A percentile compares a stretch with the other conserved stretches of the same genome.
Conservation (phyloP, 306 rosid species). For the Cercis canadensis region DNA sequence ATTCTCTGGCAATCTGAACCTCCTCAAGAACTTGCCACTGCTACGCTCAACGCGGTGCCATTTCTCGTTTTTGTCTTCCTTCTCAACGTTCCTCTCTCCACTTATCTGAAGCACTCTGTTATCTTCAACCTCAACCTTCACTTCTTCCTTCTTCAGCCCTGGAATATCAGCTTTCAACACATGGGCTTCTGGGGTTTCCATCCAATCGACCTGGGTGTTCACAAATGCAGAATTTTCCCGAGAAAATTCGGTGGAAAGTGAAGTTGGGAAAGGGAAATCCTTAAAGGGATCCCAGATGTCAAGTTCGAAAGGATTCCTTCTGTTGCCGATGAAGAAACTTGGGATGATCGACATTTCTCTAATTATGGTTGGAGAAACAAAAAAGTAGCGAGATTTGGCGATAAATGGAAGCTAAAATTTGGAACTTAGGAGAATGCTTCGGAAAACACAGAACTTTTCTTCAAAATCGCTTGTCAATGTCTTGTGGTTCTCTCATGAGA, state of each 20-base stretch:
- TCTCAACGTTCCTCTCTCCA: slow-evolving; percentile 38
- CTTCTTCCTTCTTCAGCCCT: slow-evolving; percentile 40
- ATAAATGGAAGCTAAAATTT: too few relatives aligned
- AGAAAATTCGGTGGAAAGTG: not conserved
- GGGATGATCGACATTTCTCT: slow-evolving; percentile 35
- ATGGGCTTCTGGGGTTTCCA: slow-evolving; percentile 47
- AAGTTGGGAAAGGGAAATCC: too few relatives aligned
- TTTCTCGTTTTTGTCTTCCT: slow-evolving; percentile 41
- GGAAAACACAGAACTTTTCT: too few relatives aligned
- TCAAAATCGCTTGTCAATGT: too few relatives aligned
- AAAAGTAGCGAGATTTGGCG: too few relatives aligned
- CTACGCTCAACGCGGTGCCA: slow-evolving; percentile 43
- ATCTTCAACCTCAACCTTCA: slow-evolving; percentile 39
- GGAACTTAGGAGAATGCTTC: too few relatives aligned
- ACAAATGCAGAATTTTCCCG: slow-evolving; percentile 39
- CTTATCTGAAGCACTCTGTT: slow-evolving; percentile 42
- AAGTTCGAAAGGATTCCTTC: slow-evolving; percentile 21
- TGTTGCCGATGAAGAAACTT: slow-evolving; percentile 20
- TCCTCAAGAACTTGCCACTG: slow-evolving; percentile 45
- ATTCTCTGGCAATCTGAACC: slow-evolving; percentile 42
- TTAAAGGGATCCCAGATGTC: slow-evolving; percentile 38
- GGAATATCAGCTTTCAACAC: slow-evolving; percentile 50
- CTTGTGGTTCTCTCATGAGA: too few relatives aligned
- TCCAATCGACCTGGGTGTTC: slow-evolving; percentile 39
- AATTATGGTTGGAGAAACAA: too few relatives aligned